Evolutionary conservation across 768 basidiomycete genomes (phyloP), one percentile per base, ranked within the genome.

Genomic region (Leccinum variicolor): DNA sequence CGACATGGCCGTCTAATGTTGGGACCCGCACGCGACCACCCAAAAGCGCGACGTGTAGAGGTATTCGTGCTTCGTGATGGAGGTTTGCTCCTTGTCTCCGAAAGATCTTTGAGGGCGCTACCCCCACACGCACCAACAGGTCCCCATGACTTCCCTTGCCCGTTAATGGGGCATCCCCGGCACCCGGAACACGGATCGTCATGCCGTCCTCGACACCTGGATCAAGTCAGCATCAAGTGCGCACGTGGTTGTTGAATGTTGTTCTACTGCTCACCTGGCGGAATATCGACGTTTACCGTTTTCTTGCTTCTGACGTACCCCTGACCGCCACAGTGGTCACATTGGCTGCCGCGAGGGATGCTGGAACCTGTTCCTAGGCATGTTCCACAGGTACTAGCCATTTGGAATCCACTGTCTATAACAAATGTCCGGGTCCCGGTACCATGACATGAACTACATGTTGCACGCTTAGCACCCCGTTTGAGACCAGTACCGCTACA

Each of bases 191-290:
- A 50, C 89, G 86, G 62, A 98, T 80, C 29, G 86, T 82, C 92
- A 95, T 95, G 29, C 95, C 95, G 67, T 98, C 93, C 73, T 98
- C 95, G 45, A 96, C 87, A 47, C 94, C 92, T 94, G 65, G 55
- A 39, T 51, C 23, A 43, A 54, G 48, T 70, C 23, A 51, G 57
- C 57, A 50, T 43, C 36, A 21, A 52, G 49, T 58, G 41, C 25
- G n/a, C 49, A 52, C 52, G 31, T 52, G 50, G 17, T 28, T 0
- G 41, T 56, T 13, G 53, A 23, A 45, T 51, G 47, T 25, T 25
- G 47, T 52, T 43, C 29, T 28, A 21, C 31, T 45, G 76, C 90
- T 66, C 61, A 87, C 94, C 95, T 54, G 92, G 81, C 47, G 94
- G 93, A 56, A 99, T 84, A 62, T 89, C 83, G 50, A 99, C 86